phyloP scores from a whole-genome alignment of 1,139 yeast genomes.

The Yamadazyma triangularis region DNA sequence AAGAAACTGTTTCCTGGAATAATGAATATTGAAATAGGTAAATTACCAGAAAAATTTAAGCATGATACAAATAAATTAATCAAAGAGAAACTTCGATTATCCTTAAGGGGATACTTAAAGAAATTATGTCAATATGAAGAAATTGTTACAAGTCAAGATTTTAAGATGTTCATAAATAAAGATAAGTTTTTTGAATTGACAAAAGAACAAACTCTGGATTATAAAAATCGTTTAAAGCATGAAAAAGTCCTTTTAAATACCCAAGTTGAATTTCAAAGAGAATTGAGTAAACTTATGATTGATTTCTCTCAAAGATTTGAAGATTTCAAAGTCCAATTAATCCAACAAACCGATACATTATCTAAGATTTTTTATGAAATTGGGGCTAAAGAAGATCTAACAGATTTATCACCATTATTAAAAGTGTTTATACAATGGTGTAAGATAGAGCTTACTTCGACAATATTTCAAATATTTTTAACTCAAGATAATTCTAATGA shows the following conservation, averaged over 20 bases:
- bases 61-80: constrained; percentile 21
- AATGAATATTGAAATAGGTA: constrained; percentile 49
- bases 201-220: constrained; percentile 48
- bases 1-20: constrained; percentile 65
- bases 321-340: constrained; percentile 49
- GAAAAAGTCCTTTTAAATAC: constrained; percentile 61
- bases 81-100: constrained; percentile 66
- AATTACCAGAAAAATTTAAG: constrained; percentile 49
- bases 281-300: constrained; percentile 44
- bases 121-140: constrained; percentile 51
- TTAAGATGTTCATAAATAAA: constrained; percentile 49
- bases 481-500: constrained; percentile 80
- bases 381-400: constrained; percentile 48
- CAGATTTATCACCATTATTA: constrained; percentile 63
- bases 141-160: constrained; percentile 47
- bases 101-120: constrained; percentile 68
- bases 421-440: constrained; percentile 75
- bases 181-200: constrained; percentile 24
- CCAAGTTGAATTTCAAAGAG: constrained; percentile 68
- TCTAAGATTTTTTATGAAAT: constrained; percentile 58
- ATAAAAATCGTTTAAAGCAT: constrained; percentile 49
- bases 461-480: constrained; percentile 71
- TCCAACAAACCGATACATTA: constrained; percentile 46
- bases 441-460: constrained; percentile 77
- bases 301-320: constrained; percentile 49